phyloP scores from a whole-genome alignment of 2,329 filamentous ascomycete genomes.

The Penicillium sp. region DNA sequence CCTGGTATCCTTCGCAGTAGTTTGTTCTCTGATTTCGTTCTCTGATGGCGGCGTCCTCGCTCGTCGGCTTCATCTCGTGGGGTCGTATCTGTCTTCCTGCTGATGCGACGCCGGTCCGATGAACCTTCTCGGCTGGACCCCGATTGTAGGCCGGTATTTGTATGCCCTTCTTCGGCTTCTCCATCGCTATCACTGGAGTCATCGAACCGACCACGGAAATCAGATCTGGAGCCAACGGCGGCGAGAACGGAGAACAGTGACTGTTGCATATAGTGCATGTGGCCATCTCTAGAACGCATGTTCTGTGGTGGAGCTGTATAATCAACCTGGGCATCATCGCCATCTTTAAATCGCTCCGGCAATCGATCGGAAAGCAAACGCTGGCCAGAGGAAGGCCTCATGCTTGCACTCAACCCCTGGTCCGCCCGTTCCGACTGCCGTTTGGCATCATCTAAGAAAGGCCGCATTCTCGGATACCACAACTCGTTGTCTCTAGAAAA shows the following conservation, averaged over 20 bases:
- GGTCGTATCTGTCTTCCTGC: conserved; percentile 12
- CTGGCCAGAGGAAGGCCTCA: conserved; percentile 50
- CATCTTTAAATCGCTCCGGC: conserved; percentile 64
- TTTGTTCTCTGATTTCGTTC: conserved; percentile 69
- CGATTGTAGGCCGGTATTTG: conserved; percentile 26
- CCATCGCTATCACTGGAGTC: conserved; percentile 81
- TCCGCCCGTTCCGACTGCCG: conserved; percentile 41
- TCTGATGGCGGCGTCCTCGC: conserved; percentile 58
- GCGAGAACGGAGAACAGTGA: conserved; percentile 93
- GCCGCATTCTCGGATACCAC: conserved; percentile 37
- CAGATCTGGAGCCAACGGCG: conserved; percentile 79
- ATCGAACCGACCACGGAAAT: conserved; percentile 82
- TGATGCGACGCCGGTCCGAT: conserved; percentile 12
- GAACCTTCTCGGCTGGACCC: conserved; percentile 14
- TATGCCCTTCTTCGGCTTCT: conserved; percentile 45
- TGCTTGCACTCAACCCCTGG: conserved; percentile 50
- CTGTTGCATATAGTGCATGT: conserved; percentile 79
- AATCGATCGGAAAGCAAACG: conserved; percentile 58
- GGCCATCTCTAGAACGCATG: conserved; percentile 46
- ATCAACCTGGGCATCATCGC: conserved; percentile 66
- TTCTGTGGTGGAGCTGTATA: conserved; percentile 61
- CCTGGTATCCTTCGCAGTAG: conserved; percentile 65
- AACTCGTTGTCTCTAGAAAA: conserved; percentile 12
- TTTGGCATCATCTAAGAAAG: conserved; percentile 49
- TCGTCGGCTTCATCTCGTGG: conserved; percentile 32